Evolutionary conservation across 805 yeast species (phyloP), one percentile per base, ranked within the genome.

Genomic region (Ogataea pignaliae): DNA sequence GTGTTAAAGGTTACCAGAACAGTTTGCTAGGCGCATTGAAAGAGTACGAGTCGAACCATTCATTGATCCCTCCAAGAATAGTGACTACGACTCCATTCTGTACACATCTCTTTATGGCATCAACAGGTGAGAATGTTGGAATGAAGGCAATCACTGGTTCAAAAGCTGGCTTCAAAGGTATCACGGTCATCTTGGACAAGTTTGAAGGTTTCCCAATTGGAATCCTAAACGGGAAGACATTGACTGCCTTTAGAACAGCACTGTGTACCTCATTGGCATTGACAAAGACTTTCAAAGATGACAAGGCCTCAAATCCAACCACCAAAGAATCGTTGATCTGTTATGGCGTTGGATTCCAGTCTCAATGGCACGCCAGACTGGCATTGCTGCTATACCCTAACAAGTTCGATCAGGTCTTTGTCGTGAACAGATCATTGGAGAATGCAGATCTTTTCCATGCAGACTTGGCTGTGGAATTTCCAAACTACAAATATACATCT

Each of bases 181-280:
- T 75, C 6, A 73, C 81, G 2, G 57, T 74, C 26, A 66, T 81
- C 10, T 50, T 81, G 21, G 75, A 79, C 50, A 73, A 75, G 37
- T 48, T 55, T 7, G 72, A 72, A 21, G 88, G 88, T 2, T 65
- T 64, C 28, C 57, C 79, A 8, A 39, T 60, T 10, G 87, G 84
- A 3, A 63, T 81, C 3, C 56, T 82, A 32, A 80, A 79, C 52
- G 87, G 84, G 2, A 67, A 68, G 41, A 70, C 79, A 1, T 58
- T 81, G 33, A 82, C 88, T 2, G 88, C 84, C 0, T 79, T 81
- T 49, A 69, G 88, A 55, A 82, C 88, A 3, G 86, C 86, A 0
- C 63, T 82, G 43, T 76, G 79, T 26, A 72, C 79, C 26, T 66
- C 74, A 7, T 56, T 79, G 15, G 76, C 78, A 0, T 54, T 81